Evolutionary conservation across 176 grass and related monocot species (phyloP).

Genomic region (Oryza longistaminata): DNA sequence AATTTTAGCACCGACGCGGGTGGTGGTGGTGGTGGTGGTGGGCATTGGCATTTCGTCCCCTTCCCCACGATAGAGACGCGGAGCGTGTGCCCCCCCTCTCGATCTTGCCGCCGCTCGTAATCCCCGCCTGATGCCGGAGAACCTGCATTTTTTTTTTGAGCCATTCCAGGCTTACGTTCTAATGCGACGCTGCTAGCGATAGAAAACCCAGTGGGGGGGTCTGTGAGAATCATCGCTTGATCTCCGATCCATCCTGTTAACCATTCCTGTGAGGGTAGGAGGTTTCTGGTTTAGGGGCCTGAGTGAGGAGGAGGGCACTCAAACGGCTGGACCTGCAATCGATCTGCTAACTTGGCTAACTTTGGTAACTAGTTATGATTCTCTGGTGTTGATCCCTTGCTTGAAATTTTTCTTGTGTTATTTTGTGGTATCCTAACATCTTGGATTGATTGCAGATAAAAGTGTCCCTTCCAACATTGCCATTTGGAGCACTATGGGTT

Average conservation of each 20-base stretch:
- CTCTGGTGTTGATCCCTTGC: background rate
- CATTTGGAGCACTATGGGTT: conserved; percentile 55
- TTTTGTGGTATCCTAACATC: conserved; percentile 1
- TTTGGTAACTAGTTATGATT: background rate
- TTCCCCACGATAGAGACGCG: background rate
- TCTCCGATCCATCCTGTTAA: background rate
- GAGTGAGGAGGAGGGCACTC: background rate
- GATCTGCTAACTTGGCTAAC: background rate
- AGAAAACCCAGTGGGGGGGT: background rate
- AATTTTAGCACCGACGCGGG: background rate
- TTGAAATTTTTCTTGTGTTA: background rate
- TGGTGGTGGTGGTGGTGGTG: background rate
- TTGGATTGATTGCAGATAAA: conserved; percentile 28
- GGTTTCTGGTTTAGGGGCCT: background rate
- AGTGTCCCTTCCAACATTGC: background rate
- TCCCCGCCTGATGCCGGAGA: background rate
- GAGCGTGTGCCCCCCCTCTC: background rate
- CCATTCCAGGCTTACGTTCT: background rate
- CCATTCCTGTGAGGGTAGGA: background rate
- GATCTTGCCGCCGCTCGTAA: conserved; percentile 2
- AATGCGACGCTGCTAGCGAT: background rate
- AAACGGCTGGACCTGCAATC: background rate
- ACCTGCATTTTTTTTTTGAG: background rate
- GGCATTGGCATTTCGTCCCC: background rate
- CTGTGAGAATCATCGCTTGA: background rate